A percentile compares a stretch with the other conserved stretches of the same genome.
Conservation (phyloP, 495 filamentous ascomycete species). For the Penicillium lagena region DNA sequence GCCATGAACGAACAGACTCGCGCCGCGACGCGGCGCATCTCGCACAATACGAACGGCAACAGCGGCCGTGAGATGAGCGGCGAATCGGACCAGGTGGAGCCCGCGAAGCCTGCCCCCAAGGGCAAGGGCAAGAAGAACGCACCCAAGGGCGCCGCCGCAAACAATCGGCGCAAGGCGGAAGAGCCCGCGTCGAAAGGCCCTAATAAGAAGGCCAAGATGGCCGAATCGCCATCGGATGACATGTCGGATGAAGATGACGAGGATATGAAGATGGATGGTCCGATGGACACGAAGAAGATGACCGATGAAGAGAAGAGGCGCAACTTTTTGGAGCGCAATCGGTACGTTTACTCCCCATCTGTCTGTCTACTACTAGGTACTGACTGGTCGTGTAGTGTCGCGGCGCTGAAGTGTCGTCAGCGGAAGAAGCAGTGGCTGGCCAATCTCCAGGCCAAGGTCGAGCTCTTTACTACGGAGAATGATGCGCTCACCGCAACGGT, state of each 20-base stretch:
- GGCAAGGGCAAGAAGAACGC: slow-evolving; percentile 65
- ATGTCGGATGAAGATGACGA: slow-evolving; percentile 52
- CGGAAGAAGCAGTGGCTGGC: slow-evolving; percentile 99
- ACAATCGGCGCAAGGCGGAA: slow-evolving; percentile 74
- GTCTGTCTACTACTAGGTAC: background rate
- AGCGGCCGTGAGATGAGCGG: slow-evolving; percentile 56
- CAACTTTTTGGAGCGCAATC: slow-evolving; percentile 94
- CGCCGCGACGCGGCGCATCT: slow-evolving; percentile 22
- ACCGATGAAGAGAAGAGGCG: slow-evolving; percentile 98
- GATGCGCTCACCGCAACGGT: slow-evolving; percentile 81
- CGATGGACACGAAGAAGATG: slow-evolving; percentile 70
- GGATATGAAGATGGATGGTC: slow-evolving; percentile 38
- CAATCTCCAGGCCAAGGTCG: slow-evolving; percentile 91
- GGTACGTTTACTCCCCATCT: slow-evolving; percentile 52
- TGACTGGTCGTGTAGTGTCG: slow-evolving; percentile 54
- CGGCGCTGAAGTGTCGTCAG: slow-evolving; percentile 93
- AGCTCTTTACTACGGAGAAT: slow-evolving; percentile 85
- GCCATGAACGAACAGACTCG: slow-evolving; percentile 23
- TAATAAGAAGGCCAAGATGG: slow-evolving; percentile 67
- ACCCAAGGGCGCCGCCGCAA: slow-evolving; percentile 39
- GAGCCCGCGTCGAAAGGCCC: slow-evolving; percentile 57
- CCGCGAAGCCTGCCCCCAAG: slow-evolving; percentile 53
- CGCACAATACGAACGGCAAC: slow-evolving; percentile 29
- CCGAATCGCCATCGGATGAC: slow-evolving; percentile 43
- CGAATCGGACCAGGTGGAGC: slow-evolving; percentile 63